Percentiles rank a stretch among this genome's conserved stretches.
These are phyloP conservation scores for Evernia prunastri DNA, from an alignment of 495 filamentous ascomycete genomes.

Conservation along the genomic window DNA sequence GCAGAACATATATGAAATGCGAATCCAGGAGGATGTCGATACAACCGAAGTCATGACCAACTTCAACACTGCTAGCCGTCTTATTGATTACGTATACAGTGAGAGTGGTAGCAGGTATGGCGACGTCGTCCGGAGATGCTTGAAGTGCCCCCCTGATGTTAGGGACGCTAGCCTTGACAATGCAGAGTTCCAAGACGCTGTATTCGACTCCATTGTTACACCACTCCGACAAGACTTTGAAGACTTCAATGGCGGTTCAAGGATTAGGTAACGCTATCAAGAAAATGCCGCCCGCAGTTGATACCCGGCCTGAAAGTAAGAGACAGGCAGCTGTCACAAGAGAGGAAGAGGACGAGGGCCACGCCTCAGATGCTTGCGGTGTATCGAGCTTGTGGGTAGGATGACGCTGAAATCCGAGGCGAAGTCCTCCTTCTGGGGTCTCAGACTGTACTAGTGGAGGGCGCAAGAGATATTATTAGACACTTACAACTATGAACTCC, in stretches of 20 bases:
- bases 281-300: not conserved
- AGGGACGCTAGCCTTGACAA: conserved; percentile 24
- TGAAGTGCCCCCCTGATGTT: conserved; percentile 24
- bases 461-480: too few species aligned
- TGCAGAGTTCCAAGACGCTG: conserved; percentile 25
- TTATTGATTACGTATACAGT: conserved; percentile 24
- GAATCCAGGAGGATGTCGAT: conserved; percentile 26
- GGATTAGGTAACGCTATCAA: not conserved
- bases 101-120: conserved; percentile 30
- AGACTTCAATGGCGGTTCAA: conserved; percentile 1
- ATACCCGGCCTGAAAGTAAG: too few species aligned
- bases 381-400: too few species aligned
- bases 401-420: too few species aligned
- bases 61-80: conserved; percentile 29
- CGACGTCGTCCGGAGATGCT: conserved; percentile 29
- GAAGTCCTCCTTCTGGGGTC: too few species aligned
- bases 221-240: conserved; percentile 20
- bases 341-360: too few species aligned
- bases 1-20: conserved; percentile 22
- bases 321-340: too few species aligned
- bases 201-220: conserved; percentile 24
- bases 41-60: conserved; percentile 20
- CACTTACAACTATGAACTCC: too few species aligned
- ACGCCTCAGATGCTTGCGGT: too few species aligned
- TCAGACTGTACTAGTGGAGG: too few species aligned